Base-by-base conservation (phyloP, 306 rosid genomes). In the Glycyrrhiza uralensis region DNA sequence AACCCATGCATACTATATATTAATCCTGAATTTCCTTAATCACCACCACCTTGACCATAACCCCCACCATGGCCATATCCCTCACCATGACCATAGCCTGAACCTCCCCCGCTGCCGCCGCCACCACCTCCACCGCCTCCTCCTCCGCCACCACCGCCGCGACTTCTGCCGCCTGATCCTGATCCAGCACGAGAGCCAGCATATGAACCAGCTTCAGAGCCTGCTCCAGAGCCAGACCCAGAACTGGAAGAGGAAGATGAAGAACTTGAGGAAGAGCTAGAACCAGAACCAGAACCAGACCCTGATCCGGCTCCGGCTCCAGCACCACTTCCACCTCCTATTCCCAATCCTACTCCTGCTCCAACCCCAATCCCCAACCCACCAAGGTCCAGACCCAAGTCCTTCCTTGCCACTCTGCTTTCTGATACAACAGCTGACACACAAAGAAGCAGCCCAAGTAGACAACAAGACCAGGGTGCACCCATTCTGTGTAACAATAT, bases 121-220 rank as follows among this genome's bases (percentile, higher is more conserved):
- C 85, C 81, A 0, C 78, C 58, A 2, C 76, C 74, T 0, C 71
- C 49, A 0, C 83, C 86, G 0, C 58, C 49, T 0, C 81, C 79
- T 0, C 76, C 64, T 0, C 87, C 87, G 0, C 81, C 72, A 0
- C 87, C 85, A 0, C 55, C 20, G 1, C 82, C 74, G 0, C 76
- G 68, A 1, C 81, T 20, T 12, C 78, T 22, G 3, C 82, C 71
- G 1, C 80, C 80, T 4, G 84, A 79, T 4, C 84, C 82, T 2
- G 88, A 78, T 24, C 88, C 81, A 7, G 88, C 85, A 10, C 85
- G 79, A n/a, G 88, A 84, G 18, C 88, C 85, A 0, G 88, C 88
- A 45, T 81, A 81, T 0, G 86, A 83, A 22, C 81, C 84, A 11
- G 87, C 87, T 26, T 82, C 78, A 14, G 79, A 74, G 12, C 85